Evolutionary conservation across 345 rosid genomes (phyloP).

Genomic region (Eutrema yunnanense): DNA sequence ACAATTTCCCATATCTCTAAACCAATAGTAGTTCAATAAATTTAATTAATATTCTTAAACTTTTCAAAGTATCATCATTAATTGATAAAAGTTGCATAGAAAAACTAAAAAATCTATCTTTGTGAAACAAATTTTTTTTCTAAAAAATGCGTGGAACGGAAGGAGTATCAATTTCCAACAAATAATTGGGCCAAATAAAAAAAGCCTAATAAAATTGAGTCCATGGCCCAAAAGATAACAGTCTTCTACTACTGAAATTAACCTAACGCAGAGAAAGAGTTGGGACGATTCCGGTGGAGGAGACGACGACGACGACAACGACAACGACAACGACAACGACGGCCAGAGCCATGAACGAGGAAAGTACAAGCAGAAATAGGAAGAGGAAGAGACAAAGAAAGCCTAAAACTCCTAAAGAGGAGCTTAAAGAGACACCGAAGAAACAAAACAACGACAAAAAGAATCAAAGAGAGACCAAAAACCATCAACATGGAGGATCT

Average conservation of each 20-base stretch:
- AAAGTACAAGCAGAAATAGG: slow-evolving; percentile 33
- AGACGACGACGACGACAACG: neutral
- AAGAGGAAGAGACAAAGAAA: slow-evolving; percentile 50
- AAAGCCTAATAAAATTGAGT: neutral
- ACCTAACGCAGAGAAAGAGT: slow-evolving; percentile 14
- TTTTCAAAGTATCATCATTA: no score
- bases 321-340: neutral
- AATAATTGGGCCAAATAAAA: neutral
- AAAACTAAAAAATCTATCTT: no score
- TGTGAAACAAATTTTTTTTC: no score
- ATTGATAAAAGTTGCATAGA: no score
- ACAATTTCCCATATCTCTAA: no score
- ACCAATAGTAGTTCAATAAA: no score
- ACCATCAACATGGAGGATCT: slow-evolving; percentile 2
- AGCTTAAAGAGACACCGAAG: neutral
- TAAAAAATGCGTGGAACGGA: no score
- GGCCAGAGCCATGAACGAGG: slow-evolving; percentile 34
- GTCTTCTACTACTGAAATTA: slow-evolving; percentile 10
- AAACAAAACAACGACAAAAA: slow-evolving; percentile 18
- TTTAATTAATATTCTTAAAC: no score
- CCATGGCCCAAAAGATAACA: neutral
- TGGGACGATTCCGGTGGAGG: neutral
- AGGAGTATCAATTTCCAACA: no score
- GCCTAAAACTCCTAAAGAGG: slow-evolving; percentile 18
- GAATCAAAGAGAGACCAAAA: slow-evolving; percentile 7